Percentiles rank a stretch among this genome's conserved stretches.
These are phyloP conservation scores for Neonothopanus nambi DNA, from an alignment of 1,284 basidiomycete species.

Conservation along the genomic window DNA sequence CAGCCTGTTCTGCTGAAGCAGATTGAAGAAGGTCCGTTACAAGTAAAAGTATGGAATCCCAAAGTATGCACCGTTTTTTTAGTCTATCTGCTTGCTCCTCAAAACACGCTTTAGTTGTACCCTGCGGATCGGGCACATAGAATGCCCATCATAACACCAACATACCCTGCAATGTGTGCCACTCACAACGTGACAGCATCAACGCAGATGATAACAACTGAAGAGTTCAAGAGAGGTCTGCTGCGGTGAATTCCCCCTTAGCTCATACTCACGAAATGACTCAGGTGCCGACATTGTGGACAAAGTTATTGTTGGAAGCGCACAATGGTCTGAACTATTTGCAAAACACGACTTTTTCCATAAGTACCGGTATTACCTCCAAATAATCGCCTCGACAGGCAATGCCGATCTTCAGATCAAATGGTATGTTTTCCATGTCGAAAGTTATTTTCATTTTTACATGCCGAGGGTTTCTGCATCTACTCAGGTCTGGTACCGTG, in stretches of 20 bases:
- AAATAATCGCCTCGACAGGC: conserved; percentile 91
- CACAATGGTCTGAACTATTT: conserved; percentile 93
- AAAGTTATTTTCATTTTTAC: conserved; percentile 9
- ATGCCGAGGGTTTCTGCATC: conserved; percentile 12
- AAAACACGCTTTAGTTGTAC: conserved; percentile 64
- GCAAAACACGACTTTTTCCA: conserved; percentile 96
- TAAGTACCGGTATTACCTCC: conserved; percentile 97
- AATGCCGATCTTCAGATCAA: conserved; percentile 88
- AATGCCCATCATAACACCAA: conserved; percentile 99
- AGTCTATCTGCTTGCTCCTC: neutral
- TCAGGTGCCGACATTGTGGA: conserved; percentile 91
- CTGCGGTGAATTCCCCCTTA: neutral
- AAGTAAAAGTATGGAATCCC: conserved; percentile 98
- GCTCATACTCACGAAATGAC: conserved; percentile 3
- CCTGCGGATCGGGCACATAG: conserved; percentile 91
- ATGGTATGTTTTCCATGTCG: conserved; percentile 65
- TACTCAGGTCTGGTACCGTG: conserved; percentile 90
- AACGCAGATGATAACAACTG: conserved; percentile 95
- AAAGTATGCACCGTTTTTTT: conserved; percentile 51
- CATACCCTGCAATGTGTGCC: conserved; percentile 99
- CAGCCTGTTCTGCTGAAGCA: conserved; percentile 95
- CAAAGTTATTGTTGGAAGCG: conserved; percentile 82
- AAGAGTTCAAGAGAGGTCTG: conserved; percentile 91
- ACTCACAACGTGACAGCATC: conserved; percentile 98
- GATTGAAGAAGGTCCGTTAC: conserved; percentile 93